Base-by-base conservation (phyloP, 768 basidiomycete genomes). In the Lactifluus hygrophoroides region DNA sequence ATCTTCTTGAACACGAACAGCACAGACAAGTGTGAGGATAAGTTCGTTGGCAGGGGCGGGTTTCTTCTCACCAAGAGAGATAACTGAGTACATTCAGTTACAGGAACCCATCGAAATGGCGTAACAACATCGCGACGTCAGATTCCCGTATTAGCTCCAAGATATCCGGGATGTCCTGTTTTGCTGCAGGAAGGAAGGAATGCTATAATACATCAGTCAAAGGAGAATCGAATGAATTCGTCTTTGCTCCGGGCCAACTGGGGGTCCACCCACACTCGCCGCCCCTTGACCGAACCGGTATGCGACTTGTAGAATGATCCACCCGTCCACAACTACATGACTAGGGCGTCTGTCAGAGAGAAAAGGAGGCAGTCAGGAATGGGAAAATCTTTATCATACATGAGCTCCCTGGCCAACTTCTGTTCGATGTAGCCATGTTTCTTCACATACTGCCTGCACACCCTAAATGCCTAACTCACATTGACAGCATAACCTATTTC, bases 261-360 rank as follows among this genome's bases (percentile, higher is more conserved):
- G 17, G n/a, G 21, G 8, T 43, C 51, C n/a, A 56, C 28, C n/a
- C n/a, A 25, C n/a, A 3, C 21, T 11, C 9, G 43, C 1, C 21
- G n/a, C 34, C 25, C 6, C 45, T 21, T 14, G 45, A 56, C 43
- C 30, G 28, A 49, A 19, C 38, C 55, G 47, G 9, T 23, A 32
- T 5, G 47, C 55, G 17, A 49, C 28, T 13, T 49, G 55, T 25
- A 56, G 55, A 28, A 43, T 8, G 38, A 49, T 25, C 47, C 47
- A 56, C 10, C 47, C 55, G 30, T 56, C 55, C 21, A 32, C 17
- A 21, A 49, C 40, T 10, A 56, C 55, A 28, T 56, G 47, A 42
- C 55, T 52, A 14, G 17, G 4, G 34, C 19, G 2, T 34, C 3
- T 19, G n/a, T 32, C 47, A 34, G 47, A 34, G 47, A 11, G 9